phyloP scores from a whole-genome alignment of 2,329 filamentous ascomycete species.

The Penicillium italicum region DNA sequence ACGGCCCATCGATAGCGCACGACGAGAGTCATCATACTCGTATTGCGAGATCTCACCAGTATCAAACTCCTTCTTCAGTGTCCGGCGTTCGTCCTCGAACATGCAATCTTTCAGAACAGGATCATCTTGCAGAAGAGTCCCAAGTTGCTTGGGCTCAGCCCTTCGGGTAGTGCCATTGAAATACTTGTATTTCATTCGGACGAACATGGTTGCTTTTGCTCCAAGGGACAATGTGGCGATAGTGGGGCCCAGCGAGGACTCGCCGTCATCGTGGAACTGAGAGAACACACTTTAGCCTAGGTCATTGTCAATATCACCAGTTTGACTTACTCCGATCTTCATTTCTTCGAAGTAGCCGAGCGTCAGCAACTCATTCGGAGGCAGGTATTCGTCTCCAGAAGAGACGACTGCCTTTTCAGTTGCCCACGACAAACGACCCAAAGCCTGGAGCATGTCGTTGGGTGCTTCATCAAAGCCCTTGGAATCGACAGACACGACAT shows the following conservation, averaged over 20 bases:
- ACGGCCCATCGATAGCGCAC: slow-evolving; percentile 26
- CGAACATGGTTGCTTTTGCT: slow-evolving; percentile 49
- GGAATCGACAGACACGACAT: slow-evolving; percentile 50
- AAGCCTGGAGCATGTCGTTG: slow-evolving; percentile 41
- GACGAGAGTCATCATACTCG: slow-evolving; percentile 24
- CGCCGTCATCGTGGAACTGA: slow-evolving; percentile 59
- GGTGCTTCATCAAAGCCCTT: slow-evolving; percentile 44
- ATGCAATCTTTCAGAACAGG: slow-evolving; percentile 33
- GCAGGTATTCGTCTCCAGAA: slow-evolving; percentile 23
- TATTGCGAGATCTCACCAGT: slow-evolving; percentile 16
- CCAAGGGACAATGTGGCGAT: slow-evolving; percentile 56
- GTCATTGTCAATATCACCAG: background rate
- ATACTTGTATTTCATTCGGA: slow-evolving; percentile 55
- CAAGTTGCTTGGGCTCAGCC: background rate
- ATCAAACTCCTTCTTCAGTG: slow-evolving; percentile 22
- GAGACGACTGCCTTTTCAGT: slow-evolving; percentile 39
- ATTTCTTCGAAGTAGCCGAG: slow-evolving; percentile 56
- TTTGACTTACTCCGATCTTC: slow-evolving; percentile 47
- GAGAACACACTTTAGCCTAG: background rate
- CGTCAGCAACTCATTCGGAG: slow-evolving; percentile 56
- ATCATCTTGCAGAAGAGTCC: slow-evolving; percentile 24
- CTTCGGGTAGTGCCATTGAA: slow-evolving; percentile 29
- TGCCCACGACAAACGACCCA: slow-evolving; percentile 55
- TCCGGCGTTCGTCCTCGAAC: slow-evolving; percentile 21
- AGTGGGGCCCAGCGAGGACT: slow-evolving; percentile 52